Evolutionary conservation across 805 yeast species (phyloP).

Genomic region (Starmerella vaccinii): DNA sequence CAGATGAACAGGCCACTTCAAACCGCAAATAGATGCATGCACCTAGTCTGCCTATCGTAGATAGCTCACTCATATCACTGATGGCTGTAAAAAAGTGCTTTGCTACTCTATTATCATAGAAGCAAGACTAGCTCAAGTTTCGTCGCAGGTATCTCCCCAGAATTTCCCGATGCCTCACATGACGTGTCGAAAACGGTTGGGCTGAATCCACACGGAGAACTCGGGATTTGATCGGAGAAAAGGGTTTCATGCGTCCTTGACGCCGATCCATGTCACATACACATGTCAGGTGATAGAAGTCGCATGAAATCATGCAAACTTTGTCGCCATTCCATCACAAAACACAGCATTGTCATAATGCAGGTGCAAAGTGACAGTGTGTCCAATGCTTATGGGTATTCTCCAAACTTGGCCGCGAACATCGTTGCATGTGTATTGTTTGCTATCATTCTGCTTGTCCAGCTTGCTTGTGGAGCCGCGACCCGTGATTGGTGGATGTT

Average conservation of each 20-base stretch:
- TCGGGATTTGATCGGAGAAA: no score
- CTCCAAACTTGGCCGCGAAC: conserved; percentile 51
- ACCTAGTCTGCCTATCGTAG: no score
- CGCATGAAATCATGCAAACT: background rate
- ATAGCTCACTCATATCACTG: no score
- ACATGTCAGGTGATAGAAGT: background rate
- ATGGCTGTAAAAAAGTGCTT: no score
- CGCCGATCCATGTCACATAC: background rate
- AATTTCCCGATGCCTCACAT: no score
- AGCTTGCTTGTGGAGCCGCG: conserved; percentile 37
- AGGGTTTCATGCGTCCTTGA: background rate
- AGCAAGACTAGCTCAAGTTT: no score
- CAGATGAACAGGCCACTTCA: no score
- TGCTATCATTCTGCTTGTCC: conserved; percentile 38
- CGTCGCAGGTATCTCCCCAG: no score
- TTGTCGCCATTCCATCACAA: background rate
- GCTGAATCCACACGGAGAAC: no score
- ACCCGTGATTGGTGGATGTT: conserved; percentile 59
- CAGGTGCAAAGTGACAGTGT: background rate
- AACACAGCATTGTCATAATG: background rate
- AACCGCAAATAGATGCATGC: no score
- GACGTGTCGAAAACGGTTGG: no score
- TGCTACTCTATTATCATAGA: no score
- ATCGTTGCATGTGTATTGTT: conserved; percentile 46
- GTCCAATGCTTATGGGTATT: conserved; percentile 18